Base-by-base conservation (phyloP, 495 filamentous ascomycete genomes). In the Cryomyces minteri region DNA sequence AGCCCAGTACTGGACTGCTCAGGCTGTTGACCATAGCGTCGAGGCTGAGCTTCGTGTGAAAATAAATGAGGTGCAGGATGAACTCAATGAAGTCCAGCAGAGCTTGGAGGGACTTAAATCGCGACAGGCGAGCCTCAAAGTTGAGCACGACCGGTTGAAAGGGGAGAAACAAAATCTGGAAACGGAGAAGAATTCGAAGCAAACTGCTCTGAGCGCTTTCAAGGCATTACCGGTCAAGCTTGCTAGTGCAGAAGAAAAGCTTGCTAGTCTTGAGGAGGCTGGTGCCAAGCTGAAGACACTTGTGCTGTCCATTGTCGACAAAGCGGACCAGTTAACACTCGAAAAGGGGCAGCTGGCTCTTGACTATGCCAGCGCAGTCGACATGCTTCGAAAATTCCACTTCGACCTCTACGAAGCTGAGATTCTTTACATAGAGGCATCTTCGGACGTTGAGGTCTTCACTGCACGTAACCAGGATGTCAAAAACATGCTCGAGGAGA, bases 1-100 rank as follows among this genome's bases (percentile, higher is more conserved):
- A 32, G 84, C 82, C 4, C 57, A 54, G 10, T 66, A 71, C 44
- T 95, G 86, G 82, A 84, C 80, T 4, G 72, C 85, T 47, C 76
- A 84, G 52, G 80, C 84, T 4, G 72, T 85, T 9, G 80, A 90
- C 57, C 51, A 54, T 0, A 62, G 69, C 30, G 69, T 72, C 43
- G 84, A 80, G 53, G 54, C 60, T 9, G 67, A 67, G 38, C 29
- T 77, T 18, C 54, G 65, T 43, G 54, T 58, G 31, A 63, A 59
- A 0, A 70, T 77, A 31, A 40, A 53, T 0, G 43, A 66, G 4
- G 60, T 70, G 38, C 64, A 63, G 8, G 47, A 53, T 5, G 57
- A 62, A 25, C 53, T 69, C 6, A 32, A 39, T 12, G 48, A 57
- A 41, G 28, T 56, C 34, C 37, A 43, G 4, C 60, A 68, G 32